Conservation (phyloP, 2,329 filamentous ascomycete genomes). For the Arthrobotrys megalospora region DNA sequence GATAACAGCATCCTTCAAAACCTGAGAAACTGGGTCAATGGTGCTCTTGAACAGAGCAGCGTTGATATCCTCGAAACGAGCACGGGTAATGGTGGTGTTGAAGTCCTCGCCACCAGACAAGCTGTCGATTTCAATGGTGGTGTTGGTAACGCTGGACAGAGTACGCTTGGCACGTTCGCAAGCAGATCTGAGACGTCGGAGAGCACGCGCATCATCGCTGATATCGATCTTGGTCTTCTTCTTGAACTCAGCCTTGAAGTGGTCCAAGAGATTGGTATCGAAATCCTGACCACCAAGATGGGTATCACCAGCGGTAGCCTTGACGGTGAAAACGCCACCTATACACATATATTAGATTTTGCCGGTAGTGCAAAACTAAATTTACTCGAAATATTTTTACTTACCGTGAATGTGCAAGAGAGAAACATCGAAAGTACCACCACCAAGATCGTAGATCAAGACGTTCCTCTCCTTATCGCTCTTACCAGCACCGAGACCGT, state of each 20-base stretch:
- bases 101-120: slow-evolving; percentile 98
- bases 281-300: slow-evolving; percentile 97
- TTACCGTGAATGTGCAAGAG: slow-evolving; percentile 94
- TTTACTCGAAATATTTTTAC: slow-evolving; percentile 5
- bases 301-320: slow-evolving; percentile 97
- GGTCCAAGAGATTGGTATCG: slow-evolving; percentile 93
- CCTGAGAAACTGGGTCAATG: slow-evolving; percentile 94
- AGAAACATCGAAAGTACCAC: slow-evolving; percentile 99
- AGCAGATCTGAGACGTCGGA: slow-evolving; percentile 95
- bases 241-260: slow-evolving; percentile 96
- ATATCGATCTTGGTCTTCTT: slow-evolving; percentile 83
- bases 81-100: slow-evolving; percentile 96
- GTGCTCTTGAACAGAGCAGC: slow-evolving; percentile 94
- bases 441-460: slow-evolving; percentile 99
- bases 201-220: slow-evolving; percentile 86
- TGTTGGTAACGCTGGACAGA: slow-evolving; percentile 95
- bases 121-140: slow-evolving; percentile 98
- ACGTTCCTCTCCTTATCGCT: slow-evolving; percentile 98
- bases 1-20: slow-evolving; percentile 90
- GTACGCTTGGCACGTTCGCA: slow-evolving; percentile 99
- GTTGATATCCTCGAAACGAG: slow-evolving; percentile 98
- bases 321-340: slow-evolving; percentile 95
- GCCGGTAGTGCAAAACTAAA: not conserved
- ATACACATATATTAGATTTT: slow-evolving; percentile 10
- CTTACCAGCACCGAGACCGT: slow-evolving; percentile 96